Base-by-base conservation (phyloP, 371 early-diverging fungal genomes). In the Mucor circinelloides region DNA sequence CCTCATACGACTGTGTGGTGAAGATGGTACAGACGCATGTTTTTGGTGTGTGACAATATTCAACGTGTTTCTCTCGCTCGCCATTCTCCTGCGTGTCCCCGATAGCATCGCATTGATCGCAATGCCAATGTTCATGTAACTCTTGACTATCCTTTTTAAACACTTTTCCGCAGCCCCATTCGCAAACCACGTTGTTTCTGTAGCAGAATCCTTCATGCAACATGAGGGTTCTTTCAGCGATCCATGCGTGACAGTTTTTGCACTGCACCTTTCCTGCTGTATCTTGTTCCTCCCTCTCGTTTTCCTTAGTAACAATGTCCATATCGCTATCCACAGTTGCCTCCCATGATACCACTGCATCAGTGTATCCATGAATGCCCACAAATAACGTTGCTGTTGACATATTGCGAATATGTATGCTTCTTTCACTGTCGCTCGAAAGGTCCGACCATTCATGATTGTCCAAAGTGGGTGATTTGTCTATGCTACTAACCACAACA, bases 61-160 rank as follows among this genome's bases (percentile, higher is more conserved):
- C 71, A 42, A 75, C 61, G 70, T 96, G 97, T 67, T 96, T 96
- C 17, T 76, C 73, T 8, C 46, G 57, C 34, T 76, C 75, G 30
- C 10, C 36, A 3, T 36, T 36, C 36, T 84, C 85, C 1, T 68
- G 50, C 0, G 75, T n/a, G 19, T 72, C 67, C 6, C 93, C 91
- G 54, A 85, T 81, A 67, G 74, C 66, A 28, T 80, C 80, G 66
- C 95, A 95, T 52, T 81, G 62, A 23, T 82, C 83, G 75, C 95
- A 96, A 73, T 96, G 97, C 91, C 94, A 93, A 68, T 95, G 97
- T 0, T 81, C 68, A 12, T 72, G 67, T 12, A 81, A 63, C n/a
- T 94, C 92, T 21, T 80, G 80, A 42, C 85, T 84, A 2, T 72
- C 77, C 40, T 87, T 90, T 67, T 88, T 86, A 71, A 95, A 87